Percentiles rank a stretch among this genome's conserved stretches.
These are phyloP conservation scores for Carex scoparia DNA, from an alignment of 176 grass and related monocot genomes.

Conservation along the genomic window DNA sequence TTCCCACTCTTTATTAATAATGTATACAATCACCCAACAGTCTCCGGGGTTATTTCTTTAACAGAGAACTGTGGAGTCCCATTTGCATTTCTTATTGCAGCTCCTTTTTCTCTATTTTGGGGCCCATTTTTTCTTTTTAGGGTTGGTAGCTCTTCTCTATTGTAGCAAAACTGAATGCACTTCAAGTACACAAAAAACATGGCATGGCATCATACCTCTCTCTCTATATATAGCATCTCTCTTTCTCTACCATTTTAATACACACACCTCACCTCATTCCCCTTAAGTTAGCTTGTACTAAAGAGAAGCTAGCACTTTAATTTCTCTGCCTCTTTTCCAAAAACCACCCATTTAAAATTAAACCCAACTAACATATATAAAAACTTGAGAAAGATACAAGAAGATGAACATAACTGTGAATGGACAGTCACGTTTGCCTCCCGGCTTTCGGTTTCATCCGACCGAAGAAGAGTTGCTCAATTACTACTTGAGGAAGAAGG, in stretches of 20 bases:
- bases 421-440: slow-evolving; percentile 73
- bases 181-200: slow-evolving; percentile 27
- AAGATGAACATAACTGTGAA: slow-evolving; percentile 84
- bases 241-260: slow-evolving; percentile 54
- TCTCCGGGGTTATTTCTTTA: not conserved
- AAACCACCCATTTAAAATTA: not conserved
- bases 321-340: not conserved
- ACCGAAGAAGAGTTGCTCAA: slow-evolving; percentile 89
- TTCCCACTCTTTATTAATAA: too few species aligned
- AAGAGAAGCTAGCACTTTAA: not conserved
- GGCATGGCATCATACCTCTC: slow-evolving; percentile 18
- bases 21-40: not conserved
- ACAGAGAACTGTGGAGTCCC: not conserved
- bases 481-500: slow-evolving; percentile 94
- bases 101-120: not conserved
- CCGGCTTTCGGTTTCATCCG: slow-evolving; percentile 91
- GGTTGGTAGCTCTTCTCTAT: slow-evolving; percentile 77
- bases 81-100: slow-evolving; percentile 12
- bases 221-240: slow-evolving; percentile 60
- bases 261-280: slow-evolving; percentile 35
- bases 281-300: not conserved
- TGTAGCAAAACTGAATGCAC: slow-evolving; percentile 69
- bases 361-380: not conserved
- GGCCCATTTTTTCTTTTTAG: slow-evolving; percentile 34
- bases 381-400: slow-evolving; percentile 1